Evolutionary conservation across 1,284 basidiomycete species (phyloP).

Genomic region (Vanrija sp.): DNA sequence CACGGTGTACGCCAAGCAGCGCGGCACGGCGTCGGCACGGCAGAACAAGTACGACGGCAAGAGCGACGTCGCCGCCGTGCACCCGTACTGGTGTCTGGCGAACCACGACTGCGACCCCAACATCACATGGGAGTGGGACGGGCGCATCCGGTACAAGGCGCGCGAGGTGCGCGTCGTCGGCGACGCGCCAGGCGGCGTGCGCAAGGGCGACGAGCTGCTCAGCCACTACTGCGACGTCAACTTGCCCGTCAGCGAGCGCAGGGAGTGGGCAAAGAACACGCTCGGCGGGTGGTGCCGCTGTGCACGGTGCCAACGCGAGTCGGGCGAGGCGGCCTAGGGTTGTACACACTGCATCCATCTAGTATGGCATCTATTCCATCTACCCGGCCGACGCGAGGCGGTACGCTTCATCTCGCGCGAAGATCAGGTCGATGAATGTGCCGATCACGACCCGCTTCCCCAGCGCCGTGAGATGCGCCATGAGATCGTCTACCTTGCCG

Average conservation of each 20-base stretch:
- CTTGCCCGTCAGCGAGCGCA: conserved; percentile 9
- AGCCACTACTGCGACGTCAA: conserved; percentile 17
- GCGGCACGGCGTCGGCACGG: conserved; percentile 12
- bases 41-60: conserved; percentile 10
- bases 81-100: conserved; percentile 17
- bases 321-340: background rate
- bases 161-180: background rate
- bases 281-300: conserved; percentile 15
- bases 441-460: no score
- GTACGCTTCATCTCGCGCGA: no score
- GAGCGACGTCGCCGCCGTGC: conserved; percentile 15
- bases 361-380: no score
- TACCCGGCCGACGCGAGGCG: no score
- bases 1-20: conserved; percentile 17
- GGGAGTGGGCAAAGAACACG: conserved; percentile 14
- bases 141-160: conserved; percentile 5
- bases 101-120: conserved; percentile 20
- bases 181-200: background rate
- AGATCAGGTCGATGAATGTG: no score
- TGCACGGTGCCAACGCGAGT: conserved; percentile 5
- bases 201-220: conserved; percentile 11
- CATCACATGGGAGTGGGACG: conserved; percentile 16
- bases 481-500: no score
- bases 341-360: no score
- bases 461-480: no score